Conservation (phyloP, 129 eudicot species). For the Solidago caesia region DNA sequence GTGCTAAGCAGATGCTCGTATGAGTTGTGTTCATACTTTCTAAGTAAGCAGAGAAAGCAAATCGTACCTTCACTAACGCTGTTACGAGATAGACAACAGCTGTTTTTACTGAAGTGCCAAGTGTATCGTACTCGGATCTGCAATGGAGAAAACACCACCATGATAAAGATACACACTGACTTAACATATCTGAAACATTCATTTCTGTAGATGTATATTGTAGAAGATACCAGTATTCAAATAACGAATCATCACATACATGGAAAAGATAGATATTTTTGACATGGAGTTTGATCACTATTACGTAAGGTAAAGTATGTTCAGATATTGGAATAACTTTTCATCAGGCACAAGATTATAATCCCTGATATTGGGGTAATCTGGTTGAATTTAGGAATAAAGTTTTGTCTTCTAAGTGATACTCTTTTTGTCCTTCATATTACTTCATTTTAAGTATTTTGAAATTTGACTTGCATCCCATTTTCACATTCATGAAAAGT, state of each 20-base stretch:
- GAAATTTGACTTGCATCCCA: neutral
- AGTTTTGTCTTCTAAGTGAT: neutral
- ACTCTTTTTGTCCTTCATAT: neutral
- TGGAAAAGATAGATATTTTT: neutral
- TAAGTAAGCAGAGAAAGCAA: conserved; percentile 17
- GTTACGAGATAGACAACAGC: conserved; percentile 86
- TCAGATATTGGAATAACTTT: neutral
- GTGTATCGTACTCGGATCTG: conserved; percentile 97
- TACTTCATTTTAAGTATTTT: neutral
- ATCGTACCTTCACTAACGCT: conserved; percentile 77
- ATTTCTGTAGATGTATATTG: neutral
- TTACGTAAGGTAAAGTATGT: neutral
- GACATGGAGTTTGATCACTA: conserved; percentile 2
- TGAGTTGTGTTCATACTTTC: neutral
- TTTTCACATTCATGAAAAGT: neutral
- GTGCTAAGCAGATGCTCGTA: conserved; percentile 3
- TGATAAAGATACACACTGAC: neutral
- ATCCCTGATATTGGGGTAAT: neutral
- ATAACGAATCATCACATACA: neutral
- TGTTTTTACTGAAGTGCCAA: conserved; percentile 84
- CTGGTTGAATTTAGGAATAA: neutral
- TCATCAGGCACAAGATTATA: neutral
- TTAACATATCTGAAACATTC: neutral
- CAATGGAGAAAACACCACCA: conserved; percentile 18
- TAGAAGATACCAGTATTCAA: neutral